These are phyloP conservation scores for Cyclotella baltica DNA, from an alignment of 108 stramenopile genomes.

Conservation along the genomic window DNA sequence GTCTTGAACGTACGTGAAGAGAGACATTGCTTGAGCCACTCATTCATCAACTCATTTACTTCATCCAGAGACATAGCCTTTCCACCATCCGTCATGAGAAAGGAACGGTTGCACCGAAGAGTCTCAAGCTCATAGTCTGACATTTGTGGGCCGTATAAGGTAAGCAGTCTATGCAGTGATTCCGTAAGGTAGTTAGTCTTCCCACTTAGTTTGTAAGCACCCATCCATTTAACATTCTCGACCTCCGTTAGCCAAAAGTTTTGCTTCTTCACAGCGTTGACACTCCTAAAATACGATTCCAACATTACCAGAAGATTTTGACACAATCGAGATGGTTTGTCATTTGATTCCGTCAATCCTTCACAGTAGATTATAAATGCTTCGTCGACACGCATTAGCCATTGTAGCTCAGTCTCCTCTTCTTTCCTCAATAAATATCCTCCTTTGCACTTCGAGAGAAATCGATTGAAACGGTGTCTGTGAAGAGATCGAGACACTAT, in stretches of 20 bases:
- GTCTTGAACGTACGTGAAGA: not conserved
- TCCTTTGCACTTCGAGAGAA: not conserved
- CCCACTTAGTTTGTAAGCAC: not conserved
- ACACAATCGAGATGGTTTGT: not conserved
- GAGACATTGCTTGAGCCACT: not conserved
- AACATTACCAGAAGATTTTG: not conserved
- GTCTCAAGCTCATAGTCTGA: not conserved
- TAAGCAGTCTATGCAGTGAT: not conserved
- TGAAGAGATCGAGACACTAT: not conserved
- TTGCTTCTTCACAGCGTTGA: slow-evolving; percentile 1
- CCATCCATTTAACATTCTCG: not conserved
- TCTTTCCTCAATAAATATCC: not conserved
- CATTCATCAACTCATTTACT: not conserved
- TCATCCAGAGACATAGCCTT: not conserved
- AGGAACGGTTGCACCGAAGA: not conserved
- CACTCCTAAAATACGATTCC: not conserved
- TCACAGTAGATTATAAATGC: not conserved
- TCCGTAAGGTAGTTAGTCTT: not conserved
- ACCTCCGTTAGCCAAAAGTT: slow-evolving; percentile 3
- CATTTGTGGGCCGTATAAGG: not conserved
- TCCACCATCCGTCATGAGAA: not conserved
- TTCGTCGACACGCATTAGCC: not conserved
- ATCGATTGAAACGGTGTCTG: not conserved
- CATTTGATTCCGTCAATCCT: not conserved
- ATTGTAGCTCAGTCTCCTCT: not conserved